Conservation (phyloP, 106 monocot genomes). For the Ottelia alismoides region DNA sequence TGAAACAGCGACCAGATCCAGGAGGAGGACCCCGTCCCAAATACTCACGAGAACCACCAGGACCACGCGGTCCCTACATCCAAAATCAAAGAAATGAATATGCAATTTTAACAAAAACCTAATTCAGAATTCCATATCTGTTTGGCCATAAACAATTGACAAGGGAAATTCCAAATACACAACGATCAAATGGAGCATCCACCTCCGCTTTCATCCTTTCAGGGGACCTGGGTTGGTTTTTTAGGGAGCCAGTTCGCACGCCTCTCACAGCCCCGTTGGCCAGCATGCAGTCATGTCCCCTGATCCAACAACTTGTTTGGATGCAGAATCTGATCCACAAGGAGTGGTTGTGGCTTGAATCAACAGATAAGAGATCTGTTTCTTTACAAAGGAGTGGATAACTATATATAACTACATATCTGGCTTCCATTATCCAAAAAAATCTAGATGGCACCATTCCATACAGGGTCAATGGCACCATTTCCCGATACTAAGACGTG, state of each 20-base stretch:
- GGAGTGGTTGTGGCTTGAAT: no score
- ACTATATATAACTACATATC: no score
- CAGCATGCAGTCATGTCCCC: no score
- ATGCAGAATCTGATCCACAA: no score
- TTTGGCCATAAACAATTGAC: background rate
- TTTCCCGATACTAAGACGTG: no score
- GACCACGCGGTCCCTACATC: conserved; percentile 75
- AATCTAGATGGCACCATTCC: no score
- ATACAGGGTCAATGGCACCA: no score
- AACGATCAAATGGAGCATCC: background rate
- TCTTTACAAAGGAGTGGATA: no score
- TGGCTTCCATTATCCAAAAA: no score
- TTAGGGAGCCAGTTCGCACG: background rate
- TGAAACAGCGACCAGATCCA: conserved; percentile 95
- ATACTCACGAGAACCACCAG: conserved; percentile 75
- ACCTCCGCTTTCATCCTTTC: background rate
- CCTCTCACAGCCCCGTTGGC: background rate
- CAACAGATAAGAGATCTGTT: no score
- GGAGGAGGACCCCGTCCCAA: conserved; percentile 92
- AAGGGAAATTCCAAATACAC: background rate
- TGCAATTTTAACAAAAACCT: background rate
- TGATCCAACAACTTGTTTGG: background rate
- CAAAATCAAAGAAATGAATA: background rate
- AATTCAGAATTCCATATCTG: background rate
- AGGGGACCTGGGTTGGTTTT: background rate